Evolutionary conservation across 257 asterid genomes (phyloP), one percentile per base, ranked within the genome.

Genomic region (Nicotiana noctiflora): DNA sequence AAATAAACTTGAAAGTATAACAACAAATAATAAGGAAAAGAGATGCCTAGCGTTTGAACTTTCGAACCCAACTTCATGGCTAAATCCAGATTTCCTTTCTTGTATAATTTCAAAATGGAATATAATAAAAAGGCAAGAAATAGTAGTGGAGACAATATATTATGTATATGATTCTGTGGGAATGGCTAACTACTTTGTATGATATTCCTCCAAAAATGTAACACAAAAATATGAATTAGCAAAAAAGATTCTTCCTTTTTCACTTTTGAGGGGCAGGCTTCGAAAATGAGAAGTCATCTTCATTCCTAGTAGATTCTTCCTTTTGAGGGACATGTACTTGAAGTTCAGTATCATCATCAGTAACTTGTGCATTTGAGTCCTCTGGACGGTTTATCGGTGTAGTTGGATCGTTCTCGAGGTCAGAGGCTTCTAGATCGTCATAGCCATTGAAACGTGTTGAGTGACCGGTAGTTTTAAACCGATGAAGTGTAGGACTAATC

Each of bases 401-500:
- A 1, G 92, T 82, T 46, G 93, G 91, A 62, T 95, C 98, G 3
- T 18, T 79, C 77, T 93, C 95, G 11, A 89, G 57, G 81, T 93
- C 97, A 12, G 91, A 88, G 2, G 82, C 86, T 17, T 89, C 92
- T 0, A 51, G 79, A 72, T 88, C 92, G 2, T 90, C 94, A 15
- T 86, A 85, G 19, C 83, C 84, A 19, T 21, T 49, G 0, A 86
- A 68, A 25, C 87, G 86, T 2, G 91, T 61, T 0, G 97, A 90
- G 88, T 90, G 94, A 21, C 96, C 97, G 0, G 89, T 90, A 8
- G 93, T 93, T 80, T 90, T 90, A 88, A 81, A 90, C 23, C 97
- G 96, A 27, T 89, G 93, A 55, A 93, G 97, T 18, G 87, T 72
- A 2, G 93, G 86, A 4, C 81, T 84, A 0, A 87, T 53, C 0